A percentile compares a stretch with the other conserved stretches of the same genome.
phyloP scores from a whole-genome alignment of 768 basidiomycete genomes.

The Cystobasidium onofrii region DNA sequence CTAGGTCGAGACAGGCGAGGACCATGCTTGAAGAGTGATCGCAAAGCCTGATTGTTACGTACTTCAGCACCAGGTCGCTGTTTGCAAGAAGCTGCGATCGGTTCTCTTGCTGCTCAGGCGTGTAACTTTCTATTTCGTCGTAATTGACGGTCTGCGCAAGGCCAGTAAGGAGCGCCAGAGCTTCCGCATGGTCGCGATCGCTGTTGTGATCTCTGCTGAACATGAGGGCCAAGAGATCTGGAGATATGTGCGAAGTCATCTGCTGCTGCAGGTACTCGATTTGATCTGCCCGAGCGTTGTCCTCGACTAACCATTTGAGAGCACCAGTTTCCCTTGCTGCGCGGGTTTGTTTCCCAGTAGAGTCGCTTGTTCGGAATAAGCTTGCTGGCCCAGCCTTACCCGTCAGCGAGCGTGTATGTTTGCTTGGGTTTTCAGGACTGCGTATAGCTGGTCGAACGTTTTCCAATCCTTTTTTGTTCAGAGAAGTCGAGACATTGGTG shows the following conservation, averaged over 20 bases:
- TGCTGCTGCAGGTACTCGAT: conserved; percentile 76
- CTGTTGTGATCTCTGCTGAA: conserved; percentile 96
- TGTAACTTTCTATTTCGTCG: conserved; percentile 51
- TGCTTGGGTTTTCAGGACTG: background rate
- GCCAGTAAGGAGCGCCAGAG: conserved; percentile 63
- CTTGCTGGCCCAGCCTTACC: conserved; percentile 46
- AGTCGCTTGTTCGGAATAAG: conserved; percentile 37
- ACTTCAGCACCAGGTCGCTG: conserved; percentile 85
- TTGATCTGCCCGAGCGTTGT: conserved; percentile 69
- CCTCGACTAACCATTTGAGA: conserved; percentile 39
- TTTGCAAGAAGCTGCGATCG: conserved; percentile 69
- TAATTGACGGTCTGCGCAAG: conserved; percentile 59
- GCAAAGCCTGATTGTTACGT: conserved; percentile 77
- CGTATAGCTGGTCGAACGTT: too few relatives aligned
- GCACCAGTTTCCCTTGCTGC: conserved; percentile 39
- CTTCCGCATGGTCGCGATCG: conserved; percentile 61
- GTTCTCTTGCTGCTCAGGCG: conserved; percentile 50
- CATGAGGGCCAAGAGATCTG: conserved; percentile 64
- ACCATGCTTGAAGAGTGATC: conserved; percentile 84
- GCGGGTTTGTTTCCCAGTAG: conserved; percentile 35
- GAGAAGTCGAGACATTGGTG: conserved; percentile 38
- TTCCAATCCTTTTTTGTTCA: too few relatives aligned
- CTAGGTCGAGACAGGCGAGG: conserved; percentile 76
- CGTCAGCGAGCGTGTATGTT: conserved; percentile 39
- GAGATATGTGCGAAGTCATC: conserved; percentile 76